These are phyloP conservation scores for Populus alba DNA, from an alignment of 345 rosid genomes.

Conservation along the genomic window DNA sequence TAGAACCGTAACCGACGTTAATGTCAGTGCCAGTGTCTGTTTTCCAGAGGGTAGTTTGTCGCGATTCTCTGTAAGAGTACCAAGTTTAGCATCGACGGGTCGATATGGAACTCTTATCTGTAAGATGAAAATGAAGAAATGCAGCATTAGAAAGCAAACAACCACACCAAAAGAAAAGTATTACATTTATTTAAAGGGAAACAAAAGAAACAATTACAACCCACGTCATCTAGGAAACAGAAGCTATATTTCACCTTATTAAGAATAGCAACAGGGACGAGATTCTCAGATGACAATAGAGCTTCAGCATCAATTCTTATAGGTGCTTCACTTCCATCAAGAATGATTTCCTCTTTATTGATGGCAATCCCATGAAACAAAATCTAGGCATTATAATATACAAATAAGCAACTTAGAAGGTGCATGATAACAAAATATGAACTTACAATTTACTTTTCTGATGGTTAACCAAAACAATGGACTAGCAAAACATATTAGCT, in stretches of 20 bases:
- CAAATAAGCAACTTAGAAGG: not conserved
- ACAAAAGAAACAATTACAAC: not conserved
- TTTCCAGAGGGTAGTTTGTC: constrained; percentile 93
- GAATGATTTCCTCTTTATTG: constrained; percentile 69
- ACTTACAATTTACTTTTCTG: not conserved
- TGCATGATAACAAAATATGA: not conserved
- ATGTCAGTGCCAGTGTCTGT: constrained; percentile 77
- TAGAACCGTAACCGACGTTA: constrained; percentile 56
- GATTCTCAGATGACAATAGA: constrained; percentile 67
- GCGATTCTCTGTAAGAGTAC: constrained; percentile 60
- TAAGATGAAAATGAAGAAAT: constrained; percentile 13
- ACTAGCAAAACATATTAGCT: not conserved
- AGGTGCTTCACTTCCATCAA: constrained; percentile 98
- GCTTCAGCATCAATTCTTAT: constrained; percentile 78
- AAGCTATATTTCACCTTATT: constrained; percentile 56
- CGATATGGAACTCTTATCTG: constrained; percentile 85
- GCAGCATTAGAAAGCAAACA: constrained; percentile 12
- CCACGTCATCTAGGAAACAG: not conserved
- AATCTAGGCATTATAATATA: constrained; percentile 41
- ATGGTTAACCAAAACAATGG: not conserved
- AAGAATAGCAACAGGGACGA: constrained; percentile 69
- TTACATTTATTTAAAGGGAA: not conserved
- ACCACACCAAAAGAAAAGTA: constrained; percentile 10
- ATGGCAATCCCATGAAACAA: constrained; percentile 81
- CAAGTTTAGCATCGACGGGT: constrained; percentile 73